Evolutionary conservation across 768 basidiomycete species (phyloP), one percentile per base, ranked within the genome.

Genomic region (Cystobasidium onofrii): DNA sequence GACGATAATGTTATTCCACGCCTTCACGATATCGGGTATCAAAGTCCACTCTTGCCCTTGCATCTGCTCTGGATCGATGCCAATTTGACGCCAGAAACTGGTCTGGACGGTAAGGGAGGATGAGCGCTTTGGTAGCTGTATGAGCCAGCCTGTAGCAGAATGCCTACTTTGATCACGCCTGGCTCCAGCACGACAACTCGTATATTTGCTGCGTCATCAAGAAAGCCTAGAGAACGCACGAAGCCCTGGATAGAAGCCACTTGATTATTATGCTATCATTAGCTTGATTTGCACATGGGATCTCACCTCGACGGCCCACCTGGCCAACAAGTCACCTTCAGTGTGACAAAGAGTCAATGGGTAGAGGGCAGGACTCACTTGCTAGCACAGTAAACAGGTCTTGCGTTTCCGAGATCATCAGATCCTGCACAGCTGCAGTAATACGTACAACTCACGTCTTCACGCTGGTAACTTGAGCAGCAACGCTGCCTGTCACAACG

Each of bases 281-380:
- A n/a, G n/a, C n/a, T n/a, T n/a, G n/a, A n/a, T n/a, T n/a, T n/a
- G n/a, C n/a, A n/a, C n/a, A n/a, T n/a, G n/a, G n/a, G n/a, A n/a
- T n/a, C n/a, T n/a, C 27, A 60, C 57, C 57, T 60, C 57, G 12
- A 60, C 57, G 31, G 57, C 57, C 57, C 57, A 60, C 31, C 57
- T 60, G 33, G 46, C 46, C 20, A 15, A 18, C 18, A 15, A 50
- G 46, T 50, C 46, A 50, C 3, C 46, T 17, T n/a, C n/a, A n/a
- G n/a, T n/a, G n/a, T n/a, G n/a, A n/a, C n/a, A n/a, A n/a, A n/a
- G n/a, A n/a, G n/a, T n/a, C n/a, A n/a, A n/a, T n/a, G n/a, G n/a
- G n/a, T n/a, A n/a, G 46, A 39, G 6, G 10, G n/a, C 27, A 29
- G 10, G 18, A 54, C 57, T 60, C 33, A 60, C 57, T 60, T 60